Conservation (phyloP, 805 yeast genomes). For the Candida loeiensis region DNA sequence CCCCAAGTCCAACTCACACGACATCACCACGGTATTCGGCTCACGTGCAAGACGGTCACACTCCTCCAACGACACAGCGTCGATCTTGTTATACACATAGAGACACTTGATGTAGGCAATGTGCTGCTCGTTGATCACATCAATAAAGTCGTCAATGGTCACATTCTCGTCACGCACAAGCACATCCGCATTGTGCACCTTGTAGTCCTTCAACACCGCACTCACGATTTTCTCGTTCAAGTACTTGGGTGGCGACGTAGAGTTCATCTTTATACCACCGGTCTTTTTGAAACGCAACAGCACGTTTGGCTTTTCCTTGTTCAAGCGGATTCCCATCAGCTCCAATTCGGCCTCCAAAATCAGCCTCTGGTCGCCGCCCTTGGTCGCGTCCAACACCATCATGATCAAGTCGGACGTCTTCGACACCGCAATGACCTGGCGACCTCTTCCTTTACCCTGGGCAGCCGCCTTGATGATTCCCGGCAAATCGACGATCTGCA, state of each 20-base stretch:
- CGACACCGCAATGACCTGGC: conserved; percentile 95
- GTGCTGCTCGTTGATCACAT: conserved; percentile 82
- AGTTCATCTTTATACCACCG: conserved; percentile 87
- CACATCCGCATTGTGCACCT: conserved; percentile 91
- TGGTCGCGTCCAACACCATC: conserved; percentile 95
- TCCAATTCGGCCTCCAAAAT: conserved; percentile 87
- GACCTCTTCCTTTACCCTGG: conserved; percentile 96
- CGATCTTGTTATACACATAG: conserved; percentile 92
- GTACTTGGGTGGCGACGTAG: conserved; percentile 76
- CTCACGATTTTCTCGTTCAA: conserved; percentile 77
- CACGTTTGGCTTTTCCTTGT: conserved; percentile 74
- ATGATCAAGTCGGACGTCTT: conserved; percentile 89
- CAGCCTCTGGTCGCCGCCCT: conserved; percentile 82
- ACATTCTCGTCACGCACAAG: conserved; percentile 82
- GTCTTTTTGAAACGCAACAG: conserved; percentile 74
- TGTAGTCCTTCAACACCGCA: conserved; percentile 78
- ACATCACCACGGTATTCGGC: conserved; percentile 91
- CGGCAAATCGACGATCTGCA: conserved; percentile 95
- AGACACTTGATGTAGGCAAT: conserved; percentile 87
- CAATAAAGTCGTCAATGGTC: conserved; percentile 89
- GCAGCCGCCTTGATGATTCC: conserved; percentile 97
- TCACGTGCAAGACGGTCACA: conserved; percentile 88
- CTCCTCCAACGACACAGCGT: conserved; percentile 92
- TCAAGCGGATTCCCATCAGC: conserved; percentile 88
- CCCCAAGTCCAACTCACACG: conserved; percentile 86